These are phyloP conservation scores for Oenanthe javanica DNA, from an alignment of 140 eudicot species.

Conservation along the genomic window DNA sequence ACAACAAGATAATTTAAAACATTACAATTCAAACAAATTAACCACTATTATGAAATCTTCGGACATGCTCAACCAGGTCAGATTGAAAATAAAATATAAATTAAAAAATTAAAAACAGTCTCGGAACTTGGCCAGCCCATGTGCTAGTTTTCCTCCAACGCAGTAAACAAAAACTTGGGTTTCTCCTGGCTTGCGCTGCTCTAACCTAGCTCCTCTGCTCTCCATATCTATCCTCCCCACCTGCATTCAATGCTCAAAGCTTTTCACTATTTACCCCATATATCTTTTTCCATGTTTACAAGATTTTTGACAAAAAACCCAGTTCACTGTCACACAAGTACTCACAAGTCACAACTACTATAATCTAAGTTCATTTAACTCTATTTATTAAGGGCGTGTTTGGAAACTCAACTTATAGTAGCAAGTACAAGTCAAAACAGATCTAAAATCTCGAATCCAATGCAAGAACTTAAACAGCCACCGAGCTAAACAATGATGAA, in stretches of 20 bases:
- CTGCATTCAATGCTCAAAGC: conserved; percentile 3
- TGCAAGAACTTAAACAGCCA: not conserved
- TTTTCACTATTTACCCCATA: not conserved
- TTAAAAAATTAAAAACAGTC: too few species aligned
- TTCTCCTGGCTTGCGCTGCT: too few species aligned
- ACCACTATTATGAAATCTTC: too few species aligned
- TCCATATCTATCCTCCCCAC: not conserved
- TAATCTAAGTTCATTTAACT: not conserved
- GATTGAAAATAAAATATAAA: too few species aligned
- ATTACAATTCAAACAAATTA: too few species aligned
- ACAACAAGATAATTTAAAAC: too few species aligned
- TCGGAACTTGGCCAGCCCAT: too few species aligned
- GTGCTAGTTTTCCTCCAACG: too few species aligned
- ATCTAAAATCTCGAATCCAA: not conserved
- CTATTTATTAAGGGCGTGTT: not conserved
- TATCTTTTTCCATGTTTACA: not conserved
- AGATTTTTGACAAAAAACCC: not conserved
- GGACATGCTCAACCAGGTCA: too few species aligned
- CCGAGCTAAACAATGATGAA: not conserved
- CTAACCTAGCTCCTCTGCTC: not conserved
- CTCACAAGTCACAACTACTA: too few species aligned
- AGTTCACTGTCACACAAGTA: not conserved
- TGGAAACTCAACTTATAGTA: not conserved
- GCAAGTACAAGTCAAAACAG: not conserved
- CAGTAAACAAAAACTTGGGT: too few species aligned